Evolutionary conservation across 371 early-diverging fungal species (phyloP), one percentile per base, ranked within the genome.

Genomic region (Conidiobolus incongruus): DNA sequence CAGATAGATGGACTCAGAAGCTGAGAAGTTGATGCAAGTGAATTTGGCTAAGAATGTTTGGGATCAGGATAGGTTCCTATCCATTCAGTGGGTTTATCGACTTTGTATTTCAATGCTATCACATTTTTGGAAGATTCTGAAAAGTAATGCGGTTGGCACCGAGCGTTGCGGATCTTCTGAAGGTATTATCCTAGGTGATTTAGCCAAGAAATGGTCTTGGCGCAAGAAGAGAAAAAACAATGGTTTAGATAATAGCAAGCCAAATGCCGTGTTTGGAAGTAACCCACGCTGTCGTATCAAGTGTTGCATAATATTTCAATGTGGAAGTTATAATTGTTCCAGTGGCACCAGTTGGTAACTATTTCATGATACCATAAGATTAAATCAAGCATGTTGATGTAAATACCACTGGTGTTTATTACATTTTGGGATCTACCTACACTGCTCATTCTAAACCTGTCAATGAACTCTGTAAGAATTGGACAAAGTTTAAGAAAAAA

Each of bases 401-500:
- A 46, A 75, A 75, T 53, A 72, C 75, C 13, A 65, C 71, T n/a
- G 73, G 72, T 38, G 57, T 68, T 44, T 61, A 44, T 41, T 60
- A 43, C 35, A 77, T 67, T 39, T 57, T 84, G 22, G 84, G 84
- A 7, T 70, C 71, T 36, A 80, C 81, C 15, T 83, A 77, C 52
- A 83, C 81, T 4, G 81, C 81, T 41, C 78, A 81, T 47, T 81
- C 69, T 49, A 81, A 83, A 52, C 67, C 74, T 52, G 78, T 75
- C n/a, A 53, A 65, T 35, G 61, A 52, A 13, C 58, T 81, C 52
- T 55, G 65, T 35, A 53, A 65, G 56, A 67, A 16, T 57, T 83
- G 43, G 73, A 72, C 20, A 58, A 58, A 32, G 62, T 68, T 46
- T 48, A 70, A 40, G 40, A 48, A 23, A 56, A 65, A 13, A 68